Percentiles rank a stretch among this genome's conserved stretches.
phyloP scores from a whole-genome alignment of 768 basidiomycete species.

The Lepiota venenata region DNA sequence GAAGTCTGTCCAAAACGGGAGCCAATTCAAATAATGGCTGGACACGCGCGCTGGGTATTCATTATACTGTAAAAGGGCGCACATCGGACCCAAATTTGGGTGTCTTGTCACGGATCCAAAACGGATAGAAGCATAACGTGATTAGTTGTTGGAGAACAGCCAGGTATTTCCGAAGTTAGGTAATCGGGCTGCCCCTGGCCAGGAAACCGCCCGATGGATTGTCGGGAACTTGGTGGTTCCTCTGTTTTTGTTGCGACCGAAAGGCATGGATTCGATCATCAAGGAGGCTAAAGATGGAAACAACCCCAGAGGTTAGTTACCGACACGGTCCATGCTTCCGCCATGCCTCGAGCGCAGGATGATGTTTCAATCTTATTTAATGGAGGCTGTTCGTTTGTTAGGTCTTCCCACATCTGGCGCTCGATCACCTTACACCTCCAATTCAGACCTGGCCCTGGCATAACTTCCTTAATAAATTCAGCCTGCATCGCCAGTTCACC shows the following conservation, averaged over 20 bases:
- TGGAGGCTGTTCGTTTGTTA: slow-evolving; percentile 32
- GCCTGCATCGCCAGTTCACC: slow-evolving; percentile 10
- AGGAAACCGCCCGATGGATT: not conserved
- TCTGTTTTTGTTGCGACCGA: slow-evolving; percentile 1
- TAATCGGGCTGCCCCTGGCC: slow-evolving; percentile 1
- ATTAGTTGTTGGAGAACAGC: not conserved
- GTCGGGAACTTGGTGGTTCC: not conserved
- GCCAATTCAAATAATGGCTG: not conserved
- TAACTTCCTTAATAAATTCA: slow-evolving; percentile 29
- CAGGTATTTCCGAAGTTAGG: slow-evolving; percentile 8
- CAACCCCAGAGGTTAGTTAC: slow-evolving; percentile 6
- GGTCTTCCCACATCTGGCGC: slow-evolving; percentile 28
- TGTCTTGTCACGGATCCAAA: not conserved
- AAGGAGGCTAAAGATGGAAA: not conserved
- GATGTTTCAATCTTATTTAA: slow-evolving; percentile 24
- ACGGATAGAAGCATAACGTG: not conserved
- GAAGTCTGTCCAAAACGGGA: not conserved
- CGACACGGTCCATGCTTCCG: slow-evolving; percentile 21
- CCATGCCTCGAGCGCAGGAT: slow-evolving; percentile 20
- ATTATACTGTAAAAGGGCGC: slow-evolving; percentile 18
- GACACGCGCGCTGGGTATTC: slow-evolving; percentile 19
- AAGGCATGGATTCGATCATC: slow-evolving; percentile 9
- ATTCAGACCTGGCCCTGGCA: slow-evolving; percentile 27
- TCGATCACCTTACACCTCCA: slow-evolving; percentile 25
- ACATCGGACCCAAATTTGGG: not conserved